phyloP scores from a whole-genome alignment of 305 asterid species.

The Rubia peregrina region DNA sequence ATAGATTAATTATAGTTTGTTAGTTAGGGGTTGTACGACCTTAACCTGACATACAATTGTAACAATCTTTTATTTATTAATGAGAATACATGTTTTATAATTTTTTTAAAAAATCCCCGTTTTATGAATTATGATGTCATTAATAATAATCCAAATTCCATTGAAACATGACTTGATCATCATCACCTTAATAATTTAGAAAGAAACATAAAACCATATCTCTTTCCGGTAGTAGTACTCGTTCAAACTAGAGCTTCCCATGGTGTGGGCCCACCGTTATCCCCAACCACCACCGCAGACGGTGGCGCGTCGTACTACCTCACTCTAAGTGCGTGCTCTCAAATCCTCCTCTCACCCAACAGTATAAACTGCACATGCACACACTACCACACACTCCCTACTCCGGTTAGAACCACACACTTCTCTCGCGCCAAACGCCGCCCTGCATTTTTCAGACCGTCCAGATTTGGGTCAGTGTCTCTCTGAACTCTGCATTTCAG shows the following conservation, averaged over 20 bases:
- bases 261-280: constrained; percentile 33
- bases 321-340: constrained; percentile 26
- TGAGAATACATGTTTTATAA: no score
- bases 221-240: background rate
- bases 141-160: background rate
- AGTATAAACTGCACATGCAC: constrained; percentile 4
- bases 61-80: no score
- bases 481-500: background rate
- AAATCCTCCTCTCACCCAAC: constrained; percentile 1
- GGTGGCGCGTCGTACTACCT: constrained; percentile 33
- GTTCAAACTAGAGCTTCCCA: constrained; percentile 3
- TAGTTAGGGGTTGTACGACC: no score
- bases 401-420: background rate
- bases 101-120: no score
- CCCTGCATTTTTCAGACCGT: background rate
- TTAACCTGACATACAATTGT: no score
- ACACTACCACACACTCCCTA: constrained; percentile 4
- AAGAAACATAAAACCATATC: constrained; percentile 18
- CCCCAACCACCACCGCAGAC: constrained; percentile 23
- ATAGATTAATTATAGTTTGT: no score
- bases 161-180: background rate
- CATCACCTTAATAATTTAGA: background rate
- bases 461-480: background rate
- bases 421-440: background rate
- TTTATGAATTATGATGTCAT: background rate